These are phyloP conservation scores for Trichoderma orchidacearum DNA, from an alignment of 495 filamentous ascomycete genomes.

Conservation along the genomic window DNA sequence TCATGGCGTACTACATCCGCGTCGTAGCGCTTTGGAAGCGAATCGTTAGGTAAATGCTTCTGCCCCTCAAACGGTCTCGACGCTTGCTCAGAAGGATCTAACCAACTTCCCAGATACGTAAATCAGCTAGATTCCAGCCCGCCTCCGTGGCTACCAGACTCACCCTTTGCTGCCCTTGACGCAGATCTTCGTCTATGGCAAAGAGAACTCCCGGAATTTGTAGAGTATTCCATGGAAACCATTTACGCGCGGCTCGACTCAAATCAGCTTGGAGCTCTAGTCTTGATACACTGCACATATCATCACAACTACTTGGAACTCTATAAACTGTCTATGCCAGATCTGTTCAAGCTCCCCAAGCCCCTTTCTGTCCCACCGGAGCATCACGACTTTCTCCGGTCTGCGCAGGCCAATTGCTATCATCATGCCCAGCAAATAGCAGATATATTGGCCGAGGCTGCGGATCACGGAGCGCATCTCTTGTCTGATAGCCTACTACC, in stretches of 20 bases:
- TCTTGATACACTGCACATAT: slow-evolving; percentile 3
- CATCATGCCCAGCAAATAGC: slow-evolving; percentile 2
- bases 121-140: neutral
- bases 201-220: neutral
- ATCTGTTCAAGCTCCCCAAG: neutral
- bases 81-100: too few species aligned
- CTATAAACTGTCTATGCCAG: slow-evolving; percentile 1
- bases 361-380: neutral
- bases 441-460: neutral
- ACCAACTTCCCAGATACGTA: neutral
- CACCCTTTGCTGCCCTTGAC: neutral
- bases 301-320: slow-evolving; percentile 2
- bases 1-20: slow-evolving; percentile 4
- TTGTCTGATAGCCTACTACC: neutral
- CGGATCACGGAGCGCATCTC: neutral
- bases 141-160: neutral
- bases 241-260: slow-evolving; percentile 1
- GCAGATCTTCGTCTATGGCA: neutral
- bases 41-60: neutral
- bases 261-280: slow-evolving; percentile 1
- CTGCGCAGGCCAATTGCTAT: neutral
- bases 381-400: neutral
- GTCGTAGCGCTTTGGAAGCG: slow-evolving; percentile 3
- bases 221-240: slow-evolving; percentile 2
- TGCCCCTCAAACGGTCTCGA: neutral